Evolutionary conservation across 257 asterid genomes (phyloP), one percentile per base, ranked within the genome.

Genomic region (Solanum tarapatanum): DNA sequence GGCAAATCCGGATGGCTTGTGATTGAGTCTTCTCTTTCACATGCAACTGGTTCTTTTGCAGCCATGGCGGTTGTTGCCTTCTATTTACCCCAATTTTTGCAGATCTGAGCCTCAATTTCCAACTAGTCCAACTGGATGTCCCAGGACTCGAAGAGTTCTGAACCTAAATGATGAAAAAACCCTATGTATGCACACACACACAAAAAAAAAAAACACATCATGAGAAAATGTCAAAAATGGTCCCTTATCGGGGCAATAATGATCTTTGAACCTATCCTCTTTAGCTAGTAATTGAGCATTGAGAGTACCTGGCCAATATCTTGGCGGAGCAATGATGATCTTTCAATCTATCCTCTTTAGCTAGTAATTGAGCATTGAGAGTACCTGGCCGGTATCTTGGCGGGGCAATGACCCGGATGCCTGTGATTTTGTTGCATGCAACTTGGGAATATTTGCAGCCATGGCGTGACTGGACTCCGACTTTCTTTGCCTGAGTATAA

Each of bases 71-170:
- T 79, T 43, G 24, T 79, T 21, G 24, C 13, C 35, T 66, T 75
- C 73, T 58, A 33, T 73, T 36, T 48, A 64, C 85, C 51, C 24
- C n/a, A 8, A 9, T 11, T 28, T 45, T 26, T 30, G 33, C 64
- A 86, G 84, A 75, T 87, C 86, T 87, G 86, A 87, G 88, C 86
- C 86, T 77, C 86, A 79, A 16, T 48, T 58, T 62, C 48, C 35
- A 60, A 62, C 74, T 39, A n/a, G 62, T 39, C 19, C 60, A 1
- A n/a, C 60, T 39, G 84, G 84, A 77, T 28, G 21, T 77, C 30
- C 28, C 12, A 28, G 48, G 82, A 10, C 82, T 39, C 45, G 3
- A 72, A 19, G 24, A 73, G 45, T 73, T 73, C 8, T 33, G 45
- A 73, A 33, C 45, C 28, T 73, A 73, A 73, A 33, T 33, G 80